Base-by-base conservation (phyloP, 2,329 filamentous ascomycete species). In the Claviceps paspali region DNA sequence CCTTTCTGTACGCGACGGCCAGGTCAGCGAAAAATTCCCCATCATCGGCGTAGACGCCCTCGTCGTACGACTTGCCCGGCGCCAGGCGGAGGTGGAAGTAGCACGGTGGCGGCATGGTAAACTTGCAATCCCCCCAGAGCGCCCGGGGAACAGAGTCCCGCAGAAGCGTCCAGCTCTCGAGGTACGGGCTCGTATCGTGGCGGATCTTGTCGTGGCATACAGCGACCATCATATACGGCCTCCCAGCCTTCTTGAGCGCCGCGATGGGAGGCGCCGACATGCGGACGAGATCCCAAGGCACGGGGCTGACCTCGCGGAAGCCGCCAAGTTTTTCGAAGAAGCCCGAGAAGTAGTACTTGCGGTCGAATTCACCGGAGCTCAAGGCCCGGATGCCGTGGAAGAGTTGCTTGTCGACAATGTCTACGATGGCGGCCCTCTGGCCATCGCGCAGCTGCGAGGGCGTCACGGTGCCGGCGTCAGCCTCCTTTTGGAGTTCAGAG, bases 281-380 rank as follows among this genome's bases (percentile, higher is more conserved):
- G 12, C 58, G 55, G 2, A 53, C 49, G 3, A 60, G 46, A 6
- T 60, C 57, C 56, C 56, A 59, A 5, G 56, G 55, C 33, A 59
- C 56, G 32, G 58, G 57, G 41, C 50, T 52, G 38, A 60, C 55
- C 35, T 59, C 52, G 21, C 49, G 51, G 49, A 61, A 62, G 29
- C 59, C 59, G 3, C 46, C 52, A 11, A 67, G 57, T 41, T 60
- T 62, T 52, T 67, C 64, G 44, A 67, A 66, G 47, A 67, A 63
- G 35, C 63, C 64, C 6, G 56, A 59, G 48, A 64, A 66, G 53
- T 64, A 67, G 45, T 64, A 66, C 44, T 64, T 63, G 43, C 64
- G 60, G 34, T 64, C 62, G 32, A 81, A 84, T 57, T 84, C 80
- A 49, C 80, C 80, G 40, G 79, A 79, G 4, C 76, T 78, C 36